Evolutionary conservation across 352 stramenopile species (phyloP), one percentile per base, ranked within the genome.

Genomic region (Phytopythium litorale): DNA sequence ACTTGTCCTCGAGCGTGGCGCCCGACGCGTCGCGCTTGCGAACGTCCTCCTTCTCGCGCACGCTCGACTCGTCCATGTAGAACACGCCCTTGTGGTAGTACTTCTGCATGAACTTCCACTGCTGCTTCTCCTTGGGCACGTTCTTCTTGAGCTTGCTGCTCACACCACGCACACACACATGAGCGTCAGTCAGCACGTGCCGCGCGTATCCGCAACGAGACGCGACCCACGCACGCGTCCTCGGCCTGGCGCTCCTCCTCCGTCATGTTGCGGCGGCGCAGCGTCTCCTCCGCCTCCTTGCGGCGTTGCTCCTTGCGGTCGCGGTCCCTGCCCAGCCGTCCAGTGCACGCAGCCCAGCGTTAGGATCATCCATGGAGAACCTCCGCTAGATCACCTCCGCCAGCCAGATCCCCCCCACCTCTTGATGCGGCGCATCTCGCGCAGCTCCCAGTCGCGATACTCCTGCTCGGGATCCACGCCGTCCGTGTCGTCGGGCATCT

Each of bases 1-100:
- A 91, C 30, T 96, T 98, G 73, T 98, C 94, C 55, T 97, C 89
- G 13, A 96, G 76, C 15, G 93, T 98, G 13, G 91, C 91, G 1
- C 84, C 93, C 9, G 74, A 82, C 4, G 91, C 91, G 63, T 98
- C 96, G 42, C 90, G 88, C 52, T 90, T 87, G 32, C 96, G 92
- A 25, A 98, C 90, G 68, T 98, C 96, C 63, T 92, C 69, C 58
- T 96, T 88, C 23, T 88, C 79, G 43, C 80, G 68, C 25, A 97
- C 75, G 58, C 94, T 98, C 43, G 93, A 77, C 19, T 98, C 93
- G 64, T 98, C 97, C 81, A 99, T 96, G 70, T 98, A 99, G 62
- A 99, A 99, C 0, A 94, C 96, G 45, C 97, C 97, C 67, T 98
- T 98, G 78, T 99, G 97, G 74, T 99, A 98, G 70, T 99, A 99